A percentile compares a stretch with the other conserved stretches of the same genome.
Evolutionary conservation across 169 alveolate genomes (phyloP).

Genomic region (Eimeria necatrix): DNA sequence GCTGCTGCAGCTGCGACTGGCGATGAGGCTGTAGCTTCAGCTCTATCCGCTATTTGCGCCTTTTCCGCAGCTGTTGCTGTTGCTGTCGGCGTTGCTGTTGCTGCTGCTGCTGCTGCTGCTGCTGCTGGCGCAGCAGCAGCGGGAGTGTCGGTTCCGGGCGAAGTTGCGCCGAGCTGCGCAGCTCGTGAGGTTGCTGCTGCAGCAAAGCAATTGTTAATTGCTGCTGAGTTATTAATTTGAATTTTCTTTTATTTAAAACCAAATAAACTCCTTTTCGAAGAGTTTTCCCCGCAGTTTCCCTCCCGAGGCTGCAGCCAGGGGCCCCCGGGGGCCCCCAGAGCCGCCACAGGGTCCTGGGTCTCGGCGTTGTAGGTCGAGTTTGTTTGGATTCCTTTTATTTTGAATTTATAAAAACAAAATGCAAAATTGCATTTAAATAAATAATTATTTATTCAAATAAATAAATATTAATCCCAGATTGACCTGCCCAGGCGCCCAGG

Average conservation of each 20-base stretch:
- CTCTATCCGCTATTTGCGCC: not conserved
- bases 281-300: too few relatives aligned
- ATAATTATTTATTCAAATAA: too few relatives aligned
- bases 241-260: not conserved
- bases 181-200: not conserved
- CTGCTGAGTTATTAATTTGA: not conserved
- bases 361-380: not conserved
- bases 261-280: not conserved
- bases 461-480: too few relatives aligned
- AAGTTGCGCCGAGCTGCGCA: not conserved
- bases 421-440: too few relatives aligned
- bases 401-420: not conserved
- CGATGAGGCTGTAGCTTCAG: slow-evolving; percentile 8
- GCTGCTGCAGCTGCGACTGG: not conserved
- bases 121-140: not conserved
- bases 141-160: not conserved
- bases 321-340: too few relatives aligned
- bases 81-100: not conserved
- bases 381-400: not conserved
- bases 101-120: not conserved
- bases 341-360: too few relatives aligned
- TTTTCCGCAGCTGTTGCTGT: not conserved
- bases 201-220: not conserved
- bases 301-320: too few relatives aligned
- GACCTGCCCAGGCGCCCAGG: too few relatives aligned